Conservation (phyloP, 139 green algal genomes). For the Desmodesmus armatus region DNA sequence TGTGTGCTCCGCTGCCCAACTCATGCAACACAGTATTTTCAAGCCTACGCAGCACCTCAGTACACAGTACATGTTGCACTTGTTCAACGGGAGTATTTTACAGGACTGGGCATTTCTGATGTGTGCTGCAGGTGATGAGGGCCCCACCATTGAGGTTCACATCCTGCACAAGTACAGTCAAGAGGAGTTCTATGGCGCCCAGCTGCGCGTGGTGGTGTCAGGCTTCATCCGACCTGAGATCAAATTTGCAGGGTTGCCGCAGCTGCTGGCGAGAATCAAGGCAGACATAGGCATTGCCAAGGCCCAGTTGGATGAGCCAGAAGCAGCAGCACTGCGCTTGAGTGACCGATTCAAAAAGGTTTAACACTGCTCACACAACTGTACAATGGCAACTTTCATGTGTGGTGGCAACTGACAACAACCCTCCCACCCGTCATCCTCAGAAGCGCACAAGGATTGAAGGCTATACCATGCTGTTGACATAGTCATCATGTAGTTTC, state of each 20-base stretch:
- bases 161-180: conserved; percentile 81
- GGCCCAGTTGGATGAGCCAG: conserved; percentile 38
- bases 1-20: no score
- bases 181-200: conserved; percentile 51
- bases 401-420: not conserved
- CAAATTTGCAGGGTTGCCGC: conserved; percentile 77
- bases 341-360: conserved; percentile 17
- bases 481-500: not conserved
- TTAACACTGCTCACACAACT: not conserved
- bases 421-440: not conserved
- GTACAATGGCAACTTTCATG: not conserved
- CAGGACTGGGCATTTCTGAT: not conserved
- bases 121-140: conserved; percentile 48
- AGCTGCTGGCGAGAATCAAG: conserved; percentile 80
- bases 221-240: conserved; percentile 91
- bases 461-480: conserved; percentile 9
- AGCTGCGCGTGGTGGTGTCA: conserved; percentile 66
- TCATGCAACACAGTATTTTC: no score
- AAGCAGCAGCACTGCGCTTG: not conserved
- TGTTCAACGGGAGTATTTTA: not conserved
- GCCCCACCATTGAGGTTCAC: conserved; percentile 81
- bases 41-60: no score
- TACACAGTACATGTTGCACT: no score
- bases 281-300: conserved; percentile 77
- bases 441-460: not conserved